phyloP scores from a whole-genome alignment of 129 eudicot species.

The Escallonia herrerae region DNA sequence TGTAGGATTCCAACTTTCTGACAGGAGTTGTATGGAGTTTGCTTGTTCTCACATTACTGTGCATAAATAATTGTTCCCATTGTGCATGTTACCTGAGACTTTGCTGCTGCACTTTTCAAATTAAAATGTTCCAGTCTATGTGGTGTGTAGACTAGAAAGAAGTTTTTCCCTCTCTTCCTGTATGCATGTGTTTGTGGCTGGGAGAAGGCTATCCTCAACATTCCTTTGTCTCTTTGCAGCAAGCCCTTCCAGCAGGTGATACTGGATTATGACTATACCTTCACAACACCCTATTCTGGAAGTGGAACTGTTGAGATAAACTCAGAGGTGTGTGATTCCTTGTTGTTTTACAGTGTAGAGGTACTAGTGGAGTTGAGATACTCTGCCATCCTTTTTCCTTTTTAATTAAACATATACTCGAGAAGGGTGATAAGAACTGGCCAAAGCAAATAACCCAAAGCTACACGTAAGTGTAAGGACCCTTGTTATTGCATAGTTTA shows the following conservation, averaged over 20 bases:
- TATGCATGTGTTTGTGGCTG: not conserved
- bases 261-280: conserved; percentile 92
- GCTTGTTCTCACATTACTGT: no score
- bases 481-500: no score
- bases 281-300: conserved; percentile 96
- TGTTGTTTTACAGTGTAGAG: not conserved
- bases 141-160: not conserved
- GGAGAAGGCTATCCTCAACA: not conserved
- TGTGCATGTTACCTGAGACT: not conserved
- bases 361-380: not conserved
- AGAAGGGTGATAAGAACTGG: no score
- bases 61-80: not conserved
- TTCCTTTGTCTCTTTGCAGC: conserved; percentile 43
- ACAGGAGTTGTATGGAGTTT: no score
- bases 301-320: conserved; percentile 55
- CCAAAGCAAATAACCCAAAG: no score
- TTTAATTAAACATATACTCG: no score
- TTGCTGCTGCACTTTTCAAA: not conserved
- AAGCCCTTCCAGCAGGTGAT: conserved; percentile 79
- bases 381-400: not conserved
- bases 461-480: no score
- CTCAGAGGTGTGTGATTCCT: conserved; percentile 25
- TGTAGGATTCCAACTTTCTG: no score
- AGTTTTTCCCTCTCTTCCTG: not conserved
- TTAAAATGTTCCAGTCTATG: not conserved